Base-by-base conservation (phyloP, 2,329 filamentous ascomycete genomes). In the Chaetoscypha palmicola region DNA sequence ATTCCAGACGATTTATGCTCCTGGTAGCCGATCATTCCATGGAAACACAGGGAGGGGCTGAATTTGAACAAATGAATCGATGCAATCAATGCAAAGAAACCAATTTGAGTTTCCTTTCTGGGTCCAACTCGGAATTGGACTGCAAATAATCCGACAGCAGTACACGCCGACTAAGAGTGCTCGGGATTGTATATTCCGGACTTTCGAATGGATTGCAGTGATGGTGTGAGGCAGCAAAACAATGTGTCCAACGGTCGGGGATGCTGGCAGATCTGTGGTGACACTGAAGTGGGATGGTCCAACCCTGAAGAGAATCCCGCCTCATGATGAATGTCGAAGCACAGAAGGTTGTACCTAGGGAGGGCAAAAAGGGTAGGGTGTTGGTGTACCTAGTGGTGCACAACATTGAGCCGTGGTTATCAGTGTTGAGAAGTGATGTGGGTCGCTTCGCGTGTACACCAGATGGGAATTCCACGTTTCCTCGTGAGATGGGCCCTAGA, bases 381-480 rank as follows among this genome's bases (percentile, higher is more conserved):
- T 41, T 37, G 45, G 43, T 37, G 45, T 39, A 45, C 31, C n/a
- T n/a, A n/a, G n/a, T n/a, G n/a, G n/a, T n/a, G n/a, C n/a, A n/a
- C n/a, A n/a, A n/a, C n/a, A n/a, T n/a, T n/a, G n/a, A 40, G 47
- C 45, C 43, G 31, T 40, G 43, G 39, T 45, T 46, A 48, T 46
- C 17, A 38, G 37, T 44, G 41, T 33, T 43, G 43, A 50, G 46
- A 43, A 45, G 39, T 33, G 40, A 37, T 36, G 49, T 48, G 46
- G 46, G 45, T 31, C 48, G 51, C 47, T n/a, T n/a, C n/a, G n/a
- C n/a, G n/a, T n/a, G 48, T 54, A 49, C 45, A 32, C 31, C 44
- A 24, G 37, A 28, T 39, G 49, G 32, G 39, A 22, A 47, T 28
- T 41, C 54, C 54, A 54, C 52, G 52, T 57, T 54, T 52, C 46